Conservation (phyloP, 2,329 filamentous ascomycete species). For the Lachnellula occidentalis region DNA sequence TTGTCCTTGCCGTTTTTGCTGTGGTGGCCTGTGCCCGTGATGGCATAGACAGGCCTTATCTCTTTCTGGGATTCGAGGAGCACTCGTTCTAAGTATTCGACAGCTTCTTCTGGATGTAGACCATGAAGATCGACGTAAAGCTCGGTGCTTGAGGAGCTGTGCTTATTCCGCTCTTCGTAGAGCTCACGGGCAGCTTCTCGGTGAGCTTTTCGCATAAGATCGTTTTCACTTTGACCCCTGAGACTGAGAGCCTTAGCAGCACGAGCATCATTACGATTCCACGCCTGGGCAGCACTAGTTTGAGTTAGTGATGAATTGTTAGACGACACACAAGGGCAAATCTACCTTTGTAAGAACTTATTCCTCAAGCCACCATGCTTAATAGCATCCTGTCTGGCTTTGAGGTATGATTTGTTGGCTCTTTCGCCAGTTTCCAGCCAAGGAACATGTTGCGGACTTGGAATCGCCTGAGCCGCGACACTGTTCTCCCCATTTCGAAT, state of each 20-base stretch:
- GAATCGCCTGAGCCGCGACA: slow-evolving; percentile 74
- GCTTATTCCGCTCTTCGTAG: slow-evolving; percentile 89
- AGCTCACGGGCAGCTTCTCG: slow-evolving; percentile 86
- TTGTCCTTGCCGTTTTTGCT: slow-evolving; percentile 99
- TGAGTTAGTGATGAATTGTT: slow-evolving; percentile 13
- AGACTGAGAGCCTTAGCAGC: slow-evolving; percentile 93
- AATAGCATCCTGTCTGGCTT: slow-evolving; percentile 91
- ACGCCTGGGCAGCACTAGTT: slow-evolving; percentile 84
- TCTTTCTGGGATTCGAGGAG: slow-evolving; percentile 75
- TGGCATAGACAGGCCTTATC: slow-evolving; percentile 79
- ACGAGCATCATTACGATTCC: slow-evolving; percentile 95
- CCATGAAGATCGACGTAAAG: slow-evolving; percentile 95
- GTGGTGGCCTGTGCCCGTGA: slow-evolving; percentile 94
- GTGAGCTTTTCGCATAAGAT: slow-evolving; percentile 94
- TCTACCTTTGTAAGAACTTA: slow-evolving; percentile 90
- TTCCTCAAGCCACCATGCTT: slow-evolving; percentile 95
- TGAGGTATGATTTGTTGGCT: slow-evolving; percentile 90
- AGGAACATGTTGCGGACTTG: slow-evolving; percentile 84
- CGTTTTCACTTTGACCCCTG: slow-evolving; percentile 92
- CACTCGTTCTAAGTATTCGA: slow-evolving; percentile 86
- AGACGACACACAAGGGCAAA: slow-evolving; percentile 4
- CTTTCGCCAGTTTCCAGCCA: slow-evolving; percentile 92
- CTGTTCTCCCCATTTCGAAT: slow-evolving; percentile 70
- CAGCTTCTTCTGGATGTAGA: slow-evolving; percentile 96
- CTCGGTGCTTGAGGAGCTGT: slow-evolving; percentile 54